A percentile compares a stretch with the other conserved stretches of the same genome.
Evolutionary conservation across 1,284 basidiomycete species (phyloP).

Genomic region (Vanrija humicola): DNA sequence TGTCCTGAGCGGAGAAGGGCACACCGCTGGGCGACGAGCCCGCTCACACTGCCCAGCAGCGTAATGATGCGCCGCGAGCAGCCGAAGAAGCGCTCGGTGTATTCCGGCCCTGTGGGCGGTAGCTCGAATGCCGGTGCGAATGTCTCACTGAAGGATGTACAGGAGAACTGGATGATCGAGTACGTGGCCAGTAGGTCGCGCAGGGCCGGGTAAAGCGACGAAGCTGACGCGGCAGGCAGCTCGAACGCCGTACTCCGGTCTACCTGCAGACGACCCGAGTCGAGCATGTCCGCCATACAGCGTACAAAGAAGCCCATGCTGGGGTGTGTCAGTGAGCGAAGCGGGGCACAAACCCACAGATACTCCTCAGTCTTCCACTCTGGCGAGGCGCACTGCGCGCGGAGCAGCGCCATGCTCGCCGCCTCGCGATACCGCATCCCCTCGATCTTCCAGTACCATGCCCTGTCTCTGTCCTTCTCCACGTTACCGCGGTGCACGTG

Average conservation of each 20-base stretch:
- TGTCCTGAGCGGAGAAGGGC: background rate
- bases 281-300: constrained; percentile 23
- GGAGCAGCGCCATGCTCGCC: constrained; percentile 2
- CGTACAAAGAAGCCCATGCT: constrained; percentile 22
- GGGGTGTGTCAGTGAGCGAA: background rate
- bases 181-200: constrained; percentile 21
- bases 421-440: constrained; percentile 6
- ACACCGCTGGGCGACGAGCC: constrained; percentile 11
- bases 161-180: constrained; percentile 8
- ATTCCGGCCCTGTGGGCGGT: constrained; percentile 7
- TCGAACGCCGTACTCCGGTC: constrained; percentile 12
- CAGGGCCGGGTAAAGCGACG: constrained; percentile 8
- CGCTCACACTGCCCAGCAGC: constrained; percentile 11
- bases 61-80: constrained; percentile 14
- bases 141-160: constrained; percentile 1
- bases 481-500: constrained; percentile 21
- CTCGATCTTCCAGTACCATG: constrained; percentile 8
- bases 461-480: constrained; percentile 7
- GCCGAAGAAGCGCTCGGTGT: constrained; percentile 22
- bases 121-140: constrained; percentile 3
- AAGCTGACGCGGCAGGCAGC: constrained; percentile 1
- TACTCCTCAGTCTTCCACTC: constrained; percentile 22
- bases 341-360: background rate
- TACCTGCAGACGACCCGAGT: constrained; percentile 6
- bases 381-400: constrained; percentile 11